Evolutionary conservation across 2,329 filamentous ascomycete genomes (phyloP), one percentile per base, ranked within the genome.

Genomic region (Sclerotinia subarctica): DNA sequence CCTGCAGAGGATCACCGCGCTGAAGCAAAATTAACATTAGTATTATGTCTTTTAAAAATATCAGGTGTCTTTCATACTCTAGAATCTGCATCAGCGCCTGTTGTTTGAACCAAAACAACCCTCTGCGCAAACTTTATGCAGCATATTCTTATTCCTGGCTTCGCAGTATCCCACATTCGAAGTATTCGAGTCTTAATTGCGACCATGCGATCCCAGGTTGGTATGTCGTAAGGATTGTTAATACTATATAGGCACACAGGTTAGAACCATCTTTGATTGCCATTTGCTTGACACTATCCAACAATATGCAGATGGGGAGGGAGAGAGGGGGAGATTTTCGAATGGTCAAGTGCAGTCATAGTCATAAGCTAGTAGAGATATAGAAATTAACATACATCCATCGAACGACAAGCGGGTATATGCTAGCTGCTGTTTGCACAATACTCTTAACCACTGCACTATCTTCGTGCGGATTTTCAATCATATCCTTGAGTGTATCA

Each of bases 81-180:
- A 73, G 91, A 90, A 77, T 98, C 94, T 67, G 88, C 84, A 73
- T 92, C 91, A 69, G 90, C 81, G 58, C 92, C 92, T n/a, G 90
- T 88, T 15, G 93, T 97, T 79, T 99, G 94, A 24, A 93, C 92
- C 72, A 97, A 86, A 56, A 99, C 91, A 56, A 98, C 92, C 71
- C 92, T 89, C 81, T 99, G 94, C 49, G 93, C 90, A 79, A 99
- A 99, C 80, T 99, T 99, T 84, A 98, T 90, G 81, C 95, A 98
- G 83, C 93, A 96, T 78, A 98, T 90, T 74, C 90, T 90, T 71
- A 98, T 87, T 3, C 92, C 90, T 17, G 90, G 85, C 19, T 87
- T 82, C 24, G 92, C 89, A 54, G 83, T 86, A 74, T 97, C 94
- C 94, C 96, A 97, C 76, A 95, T 88, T 69, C 87, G 88, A 69